A percentile compares a stretch with the other conserved stretches of the same genome.
These are phyloP conservation scores for Fragosphaeria purpurea DNA, from an alignment of 2,329 filamentous ascomycete species.

Conservation along the genomic window DNA sequence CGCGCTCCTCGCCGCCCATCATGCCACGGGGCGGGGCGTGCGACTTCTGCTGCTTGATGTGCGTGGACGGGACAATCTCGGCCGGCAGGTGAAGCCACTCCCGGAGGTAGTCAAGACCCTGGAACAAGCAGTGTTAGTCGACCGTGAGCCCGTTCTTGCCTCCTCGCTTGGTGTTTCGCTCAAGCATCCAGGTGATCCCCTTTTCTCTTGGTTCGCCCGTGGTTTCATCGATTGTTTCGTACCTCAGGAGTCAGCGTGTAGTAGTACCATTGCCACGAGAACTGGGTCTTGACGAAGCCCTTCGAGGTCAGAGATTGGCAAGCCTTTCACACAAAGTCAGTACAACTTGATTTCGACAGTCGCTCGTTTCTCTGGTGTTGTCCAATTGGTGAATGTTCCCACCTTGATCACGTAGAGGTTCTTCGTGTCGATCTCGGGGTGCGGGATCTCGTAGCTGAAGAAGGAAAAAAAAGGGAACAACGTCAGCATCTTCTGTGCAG, in stretches of 20 bases:
- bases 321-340: constrained; percentile 33
- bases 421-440: constrained; percentile 97
- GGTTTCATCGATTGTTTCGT: constrained; percentile 1
- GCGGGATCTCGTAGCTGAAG: constrained; percentile 31
- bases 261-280: constrained; percentile 99
- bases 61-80: constrained; percentile 98
- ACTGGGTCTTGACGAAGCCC: constrained; percentile 97
- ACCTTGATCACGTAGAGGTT: constrained; percentile 97
- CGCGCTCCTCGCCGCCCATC: constrained; percentile 78
- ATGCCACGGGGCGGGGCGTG: constrained; percentile 97
- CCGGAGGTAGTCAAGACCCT: constrained; percentile 99
- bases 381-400: background rate
- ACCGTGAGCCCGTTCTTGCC: background rate
- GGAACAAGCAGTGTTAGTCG: constrained; percentile 23
- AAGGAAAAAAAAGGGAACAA: background rate
- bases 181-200: too few species aligned
- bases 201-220: too few species aligned
- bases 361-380: background rate
- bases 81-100: constrained; percentile 99
- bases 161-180: too few species aligned
- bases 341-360: background rate
- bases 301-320: constrained; percentile 96
- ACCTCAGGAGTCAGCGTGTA: constrained; percentile 65
- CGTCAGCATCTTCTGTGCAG: background rate
- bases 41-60: constrained; percentile 99